phyloP scores from a whole-genome alignment of 1,139 yeast species.

The Candida pseudoviswanathii region DNA sequence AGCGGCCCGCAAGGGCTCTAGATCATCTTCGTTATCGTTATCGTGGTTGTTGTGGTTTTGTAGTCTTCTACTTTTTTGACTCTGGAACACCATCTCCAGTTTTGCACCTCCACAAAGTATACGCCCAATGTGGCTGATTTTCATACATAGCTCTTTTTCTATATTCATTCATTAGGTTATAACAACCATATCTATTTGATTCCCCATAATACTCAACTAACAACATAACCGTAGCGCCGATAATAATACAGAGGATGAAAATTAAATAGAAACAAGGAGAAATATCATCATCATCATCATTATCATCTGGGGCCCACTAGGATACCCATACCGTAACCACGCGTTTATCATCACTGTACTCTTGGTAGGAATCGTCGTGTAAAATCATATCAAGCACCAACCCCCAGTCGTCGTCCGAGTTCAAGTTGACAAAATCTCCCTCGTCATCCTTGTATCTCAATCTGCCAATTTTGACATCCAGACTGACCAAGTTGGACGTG shows the following conservation, averaged over 20 bases:
- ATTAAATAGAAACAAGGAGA: neutral
- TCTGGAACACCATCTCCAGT: neutral
- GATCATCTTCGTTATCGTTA: neutral
- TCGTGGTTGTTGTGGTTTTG: neutral
- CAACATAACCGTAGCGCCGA: neutral
- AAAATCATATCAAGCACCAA: slow-evolving; percentile 57
- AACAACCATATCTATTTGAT: neutral
- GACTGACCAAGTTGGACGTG: slow-evolving; percentile 31
- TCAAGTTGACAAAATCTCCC: slow-evolving; percentile 88
- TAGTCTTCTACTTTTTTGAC: neutral
- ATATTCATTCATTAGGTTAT: slow-evolving; percentile 1
- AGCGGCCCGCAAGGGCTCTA: neutral
- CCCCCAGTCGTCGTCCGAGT: slow-evolving; percentile 75
- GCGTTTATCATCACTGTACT: slow-evolving; percentile 31
- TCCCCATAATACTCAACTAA: no score
- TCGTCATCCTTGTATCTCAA: slow-evolving; percentile 92
- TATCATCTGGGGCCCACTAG: slow-evolving; percentile 4
- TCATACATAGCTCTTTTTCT: neutral
- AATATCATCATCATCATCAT: neutral
- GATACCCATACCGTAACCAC: slow-evolving; percentile 46
- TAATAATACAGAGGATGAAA: neutral
- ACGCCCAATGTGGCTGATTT: no score
- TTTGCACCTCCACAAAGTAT: neutral
- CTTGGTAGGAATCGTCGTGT: slow-evolving; percentile 28
- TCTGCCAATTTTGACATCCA: slow-evolving; percentile 46